phyloP scores from a whole-genome alignment of 495 filamentous ascomycete species.

The Friedmanniomyces simplex region DNA sequence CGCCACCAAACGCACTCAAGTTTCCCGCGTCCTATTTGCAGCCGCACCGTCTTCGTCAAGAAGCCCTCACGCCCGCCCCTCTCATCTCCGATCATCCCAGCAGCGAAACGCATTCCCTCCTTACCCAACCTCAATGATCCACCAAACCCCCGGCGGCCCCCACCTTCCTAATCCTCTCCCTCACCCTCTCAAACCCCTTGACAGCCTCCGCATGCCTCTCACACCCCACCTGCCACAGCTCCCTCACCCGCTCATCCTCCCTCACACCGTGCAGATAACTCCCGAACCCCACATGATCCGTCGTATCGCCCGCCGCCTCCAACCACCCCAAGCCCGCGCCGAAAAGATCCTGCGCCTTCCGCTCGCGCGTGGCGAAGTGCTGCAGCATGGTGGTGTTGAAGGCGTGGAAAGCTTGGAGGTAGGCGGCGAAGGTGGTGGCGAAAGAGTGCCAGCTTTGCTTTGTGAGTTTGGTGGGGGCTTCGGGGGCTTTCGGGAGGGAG shows the following conservation, averaged over 20 bases:
- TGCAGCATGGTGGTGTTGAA: conserved; percentile 56
- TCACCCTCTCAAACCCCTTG: conserved; percentile 45
- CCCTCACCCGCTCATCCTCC: conserved; percentile 52
- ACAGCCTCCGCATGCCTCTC: conserved; percentile 55
- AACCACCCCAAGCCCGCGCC: conserved; percentile 38
- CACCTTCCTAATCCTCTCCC: conserved; percentile 18
- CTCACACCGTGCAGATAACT: conserved; percentile 52
- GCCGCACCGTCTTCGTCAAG: too few relatives aligned
- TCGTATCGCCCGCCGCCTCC: conserved; percentile 40
- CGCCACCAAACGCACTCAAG: too few relatives aligned
- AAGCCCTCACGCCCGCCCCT: background rate
- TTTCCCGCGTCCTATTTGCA: too few relatives aligned
- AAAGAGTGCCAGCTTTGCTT: conserved; percentile 45
- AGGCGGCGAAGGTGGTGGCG: conserved; percentile 49
- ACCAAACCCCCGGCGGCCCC: conserved; percentile 5
- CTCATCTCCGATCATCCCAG: too few relatives aligned
- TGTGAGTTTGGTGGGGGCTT: conserved; percentile 36
- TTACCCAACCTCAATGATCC: conserved; percentile 1
- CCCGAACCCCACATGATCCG: conserved; percentile 37
- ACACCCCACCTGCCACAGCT: conserved; percentile 53
- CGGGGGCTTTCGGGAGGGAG: conserved; percentile 45
- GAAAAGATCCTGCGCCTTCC: conserved; percentile 20
- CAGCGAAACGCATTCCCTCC: too few relatives aligned
- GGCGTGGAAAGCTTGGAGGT: conserved; percentile 57
- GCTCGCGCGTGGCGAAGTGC: conserved; percentile 57